Percentiles rank a stretch among this genome's conserved stretches.
Evolutionary conservation across 176 grass and related monocot genomes (phyloP).

Genomic region (Oryza australiensis): DNA sequence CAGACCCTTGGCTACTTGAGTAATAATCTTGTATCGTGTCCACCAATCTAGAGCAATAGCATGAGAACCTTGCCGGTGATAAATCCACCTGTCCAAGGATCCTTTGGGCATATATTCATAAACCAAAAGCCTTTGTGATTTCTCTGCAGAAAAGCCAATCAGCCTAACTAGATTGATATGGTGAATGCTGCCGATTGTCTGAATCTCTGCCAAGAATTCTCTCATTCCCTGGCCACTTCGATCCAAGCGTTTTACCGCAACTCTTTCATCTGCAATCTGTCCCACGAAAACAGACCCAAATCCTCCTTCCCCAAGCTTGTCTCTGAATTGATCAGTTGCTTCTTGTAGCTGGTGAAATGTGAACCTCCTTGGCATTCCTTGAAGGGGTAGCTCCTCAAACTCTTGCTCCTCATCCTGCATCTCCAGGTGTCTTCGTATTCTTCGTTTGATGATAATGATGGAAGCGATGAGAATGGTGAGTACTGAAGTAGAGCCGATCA

Average conservation of each 20-base stretch:
- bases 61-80: background rate
- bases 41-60: background rate
- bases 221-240: background rate
- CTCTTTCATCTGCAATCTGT: background rate
- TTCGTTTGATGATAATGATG: background rate
- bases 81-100: background rate
- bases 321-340: background rate
- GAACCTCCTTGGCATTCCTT: background rate
- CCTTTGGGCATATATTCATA: background rate
- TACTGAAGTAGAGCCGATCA: background rate
- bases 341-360: background rate
- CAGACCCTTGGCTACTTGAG: background rate
- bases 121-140: background rate
- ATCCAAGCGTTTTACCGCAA: background rate
- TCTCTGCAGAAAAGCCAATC: background rate
- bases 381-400: background rate
- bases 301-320: background rate
- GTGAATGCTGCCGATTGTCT: background rate
- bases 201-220: background rate
- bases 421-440: background rate
- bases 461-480: background rate
- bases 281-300: background rate
- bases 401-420: background rate
- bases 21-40: background rate
- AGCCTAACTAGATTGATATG: background rate